Percentiles rank a stretch among this genome's conserved stretches.
phyloP scores from a whole-genome alignment of 768 basidiomycete species.

The Boletus vinaceobasis region DNA sequence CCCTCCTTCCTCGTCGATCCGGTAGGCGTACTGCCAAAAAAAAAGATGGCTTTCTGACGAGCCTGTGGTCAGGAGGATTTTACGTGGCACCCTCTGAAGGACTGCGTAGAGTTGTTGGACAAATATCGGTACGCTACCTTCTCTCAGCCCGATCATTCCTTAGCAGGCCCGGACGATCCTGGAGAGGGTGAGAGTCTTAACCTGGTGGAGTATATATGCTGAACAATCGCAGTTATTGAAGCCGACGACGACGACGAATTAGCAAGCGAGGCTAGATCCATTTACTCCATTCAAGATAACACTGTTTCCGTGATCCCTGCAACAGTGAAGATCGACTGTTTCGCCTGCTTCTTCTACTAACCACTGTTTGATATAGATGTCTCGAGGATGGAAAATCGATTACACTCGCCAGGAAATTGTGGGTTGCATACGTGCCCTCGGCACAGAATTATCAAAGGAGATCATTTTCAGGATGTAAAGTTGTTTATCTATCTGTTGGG shows the following conservation, averaged over 20 bases:
- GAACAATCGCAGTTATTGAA: conserved; percentile 16
- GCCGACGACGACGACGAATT: conserved; percentile 18
- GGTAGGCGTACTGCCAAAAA: conserved; percentile 38
- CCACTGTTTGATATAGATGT: conserved; percentile 14
- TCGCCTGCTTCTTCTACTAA: conserved; percentile 4
- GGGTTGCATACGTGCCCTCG: conserved; percentile 44
- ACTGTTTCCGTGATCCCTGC: conserved; percentile 23
- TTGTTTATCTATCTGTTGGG: not conserved
- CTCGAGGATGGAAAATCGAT: conserved; percentile 27
- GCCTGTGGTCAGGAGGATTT: conserved; percentile 59
- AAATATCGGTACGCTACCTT: conserved; percentile 67
- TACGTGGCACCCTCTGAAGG: conserved; percentile 67
- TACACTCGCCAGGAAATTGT: conserved; percentile 35
- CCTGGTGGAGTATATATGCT: not conserved
- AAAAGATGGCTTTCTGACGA: conserved; percentile 1
- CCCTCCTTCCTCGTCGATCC: conserved; percentile 90
- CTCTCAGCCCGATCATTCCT: conserved; percentile 57
- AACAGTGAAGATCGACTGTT: conserved; percentile 18
- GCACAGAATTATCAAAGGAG: conserved; percentile 39
- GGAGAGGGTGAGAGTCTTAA: conserved; percentile 22
- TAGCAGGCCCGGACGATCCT: conserved; percentile 30
- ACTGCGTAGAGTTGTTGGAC: conserved; percentile 61
- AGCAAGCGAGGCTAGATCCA: conserved; percentile 17
- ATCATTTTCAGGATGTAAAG: conserved; percentile 35
- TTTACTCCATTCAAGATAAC: conserved; percentile 23